A percentile compares a stretch with the other conserved stretches of the same genome.
These are phyloP conservation scores for Daldinia bambusicola DNA, from an alignment of 495 filamentous ascomycete genomes.

Conservation along the genomic window DNA sequence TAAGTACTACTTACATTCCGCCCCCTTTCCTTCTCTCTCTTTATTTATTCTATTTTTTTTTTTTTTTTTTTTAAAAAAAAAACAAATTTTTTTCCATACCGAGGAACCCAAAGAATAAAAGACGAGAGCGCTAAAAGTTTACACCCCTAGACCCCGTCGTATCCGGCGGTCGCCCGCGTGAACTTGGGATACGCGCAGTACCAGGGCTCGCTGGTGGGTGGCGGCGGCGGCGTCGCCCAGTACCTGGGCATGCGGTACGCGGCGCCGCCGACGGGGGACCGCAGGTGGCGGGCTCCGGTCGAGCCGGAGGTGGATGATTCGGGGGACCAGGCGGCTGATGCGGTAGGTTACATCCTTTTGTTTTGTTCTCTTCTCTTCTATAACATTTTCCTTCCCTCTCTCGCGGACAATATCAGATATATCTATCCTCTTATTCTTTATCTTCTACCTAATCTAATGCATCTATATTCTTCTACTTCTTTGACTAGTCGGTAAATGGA, in stretches of 20 bases:
- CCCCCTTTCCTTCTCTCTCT: neutral
- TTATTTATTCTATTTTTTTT: neutral
- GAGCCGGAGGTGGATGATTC: slow-evolving; percentile 39
- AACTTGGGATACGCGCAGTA: slow-evolving; percentile 60
- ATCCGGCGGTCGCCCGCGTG: slow-evolving; percentile 35
- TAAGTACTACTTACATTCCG: slow-evolving; percentile 1
- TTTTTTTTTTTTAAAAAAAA: no score
- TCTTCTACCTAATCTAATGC: no score
- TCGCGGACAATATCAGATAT: no score
- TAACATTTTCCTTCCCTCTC: no score
- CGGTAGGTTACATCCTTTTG: slow-evolving; percentile 33
- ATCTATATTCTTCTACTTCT: neutral
- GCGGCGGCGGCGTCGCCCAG: slow-evolving; percentile 50
- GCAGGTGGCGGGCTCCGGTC: slow-evolving; percentile 55
- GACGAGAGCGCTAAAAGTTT: neutral
- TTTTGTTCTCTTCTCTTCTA: no score
- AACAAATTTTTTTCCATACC: no score
- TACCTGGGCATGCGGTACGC: slow-evolving; percentile 61
- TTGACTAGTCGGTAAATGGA: neutral
- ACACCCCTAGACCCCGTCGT: slow-evolving; percentile 22
- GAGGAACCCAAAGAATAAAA: neutral
- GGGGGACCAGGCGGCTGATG: slow-evolving; percentile 41
- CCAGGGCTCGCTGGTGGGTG: slow-evolving; percentile 45
- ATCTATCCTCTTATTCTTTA: no score
- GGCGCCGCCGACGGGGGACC: slow-evolving; percentile 51